Conservation (phyloP, 345 rosid species). For the Eucalyptus curtisii region DNA sequence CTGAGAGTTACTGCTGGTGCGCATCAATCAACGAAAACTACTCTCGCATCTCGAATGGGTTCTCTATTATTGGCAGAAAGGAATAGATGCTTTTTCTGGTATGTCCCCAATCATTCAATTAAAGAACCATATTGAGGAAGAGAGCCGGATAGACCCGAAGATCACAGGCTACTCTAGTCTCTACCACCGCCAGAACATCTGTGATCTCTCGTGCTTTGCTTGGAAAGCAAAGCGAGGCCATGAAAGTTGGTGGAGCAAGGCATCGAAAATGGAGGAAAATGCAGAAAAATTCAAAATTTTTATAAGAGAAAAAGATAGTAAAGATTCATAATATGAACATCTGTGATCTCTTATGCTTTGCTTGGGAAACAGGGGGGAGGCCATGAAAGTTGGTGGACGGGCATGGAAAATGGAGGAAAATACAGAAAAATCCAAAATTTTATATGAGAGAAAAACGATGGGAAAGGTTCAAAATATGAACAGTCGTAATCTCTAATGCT, state of each 20-base stretch:
- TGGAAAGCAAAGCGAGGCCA: background rate
- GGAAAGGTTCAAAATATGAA: no score
- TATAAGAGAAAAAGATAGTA: no score
- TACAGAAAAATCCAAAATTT: no score
- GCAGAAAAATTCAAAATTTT: rapidly evolving
- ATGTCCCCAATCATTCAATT: background rate
- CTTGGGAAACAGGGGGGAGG: background rate
- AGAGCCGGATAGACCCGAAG: background rate
- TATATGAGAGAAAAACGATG: no score
- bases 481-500: background rate
- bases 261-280: background rate
- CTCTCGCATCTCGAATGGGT: background rate
- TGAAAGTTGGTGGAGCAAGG: background rate
- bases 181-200: background rate
- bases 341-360: background rate
- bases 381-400: no score
- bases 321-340: background rate
- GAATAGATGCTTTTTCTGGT: background rate
- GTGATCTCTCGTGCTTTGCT: background rate
- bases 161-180: background rate
- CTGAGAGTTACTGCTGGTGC: background rate
- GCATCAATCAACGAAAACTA: background rate
- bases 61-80: background rate
- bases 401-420: no score
- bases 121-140: background rate